Evolutionary conservation across 345 rosid species (phyloP), one percentile per base, ranked within the genome.

Genomic region (Pelargonium nanum): DNA sequence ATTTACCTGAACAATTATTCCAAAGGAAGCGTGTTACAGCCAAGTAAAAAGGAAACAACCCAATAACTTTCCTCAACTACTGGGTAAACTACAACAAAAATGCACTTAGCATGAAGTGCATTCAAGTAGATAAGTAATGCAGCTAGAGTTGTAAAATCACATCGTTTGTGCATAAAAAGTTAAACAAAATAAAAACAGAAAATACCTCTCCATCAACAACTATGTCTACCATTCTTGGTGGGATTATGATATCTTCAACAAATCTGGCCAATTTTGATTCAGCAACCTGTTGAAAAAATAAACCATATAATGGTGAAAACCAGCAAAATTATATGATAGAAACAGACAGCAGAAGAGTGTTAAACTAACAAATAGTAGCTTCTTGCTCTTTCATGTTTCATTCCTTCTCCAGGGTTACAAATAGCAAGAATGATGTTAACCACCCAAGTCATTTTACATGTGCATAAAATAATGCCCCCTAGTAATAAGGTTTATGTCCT

Each of bases 161-260:
- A n/a, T 40, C 48, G 2, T 40, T 15, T 40, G 20, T 58, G 53
- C 59, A 70, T 22, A 55, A 61, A 69, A 72, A 64, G 19, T 44
- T 21, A 28, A 20, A n/a, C n/a, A 53, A 62, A 56, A 44, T 50
- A 64, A 64, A 4, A 6, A 23, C 23, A 69, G 60, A 26, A 74
- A 62, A 55, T 82, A 93, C 99, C 99, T 93, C 99, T 77, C 96
- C 99, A 66, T 93, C 99, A 69, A 93, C 90, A 70, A 93, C 81
- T 53, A 93, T 75, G 74, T 93, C 97, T 4, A 89, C 85, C 99
- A 93, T 93, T 77, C 90, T 85, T 28, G 97, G 97, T 60, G 97
- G 97, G 55, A 89, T 83, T 58, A 93, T 87, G 60, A 93, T 89
- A 76, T 93, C 99, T 79, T 89, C 97, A 23, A 93, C 97, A 83